These are phyloP conservation scores for Suhomyces sp. DNA, from an alignment of 805 yeast genomes.

Conservation along the genomic window DNA sequence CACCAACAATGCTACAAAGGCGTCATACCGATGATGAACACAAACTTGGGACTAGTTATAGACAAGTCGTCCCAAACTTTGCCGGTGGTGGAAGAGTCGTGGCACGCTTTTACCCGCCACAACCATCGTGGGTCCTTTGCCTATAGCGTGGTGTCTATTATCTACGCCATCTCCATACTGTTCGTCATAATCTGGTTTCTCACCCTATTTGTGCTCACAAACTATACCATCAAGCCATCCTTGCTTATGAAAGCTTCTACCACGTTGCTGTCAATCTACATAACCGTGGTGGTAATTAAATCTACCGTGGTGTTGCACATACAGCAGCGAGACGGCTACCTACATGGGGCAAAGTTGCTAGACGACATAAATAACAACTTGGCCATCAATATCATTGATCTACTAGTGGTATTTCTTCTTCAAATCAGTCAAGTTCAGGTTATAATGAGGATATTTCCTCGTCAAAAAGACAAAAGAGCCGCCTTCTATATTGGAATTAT, in stretches of 20 bases:
- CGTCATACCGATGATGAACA: conserved; percentile 35
- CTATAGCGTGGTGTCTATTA: conserved; percentile 57
- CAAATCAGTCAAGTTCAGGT: conserved; percentile 72
- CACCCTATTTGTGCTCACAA: conserved; percentile 62
- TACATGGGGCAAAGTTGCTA: conserved; percentile 44
- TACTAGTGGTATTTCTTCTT: conserved; percentile 53
- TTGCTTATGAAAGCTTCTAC: conserved; percentile 49
- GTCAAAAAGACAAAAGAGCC: conserved; percentile 65
- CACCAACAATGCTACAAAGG: conserved; percentile 31
- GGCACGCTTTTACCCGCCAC: conserved; percentile 42
- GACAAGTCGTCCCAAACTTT: conserved; percentile 28
- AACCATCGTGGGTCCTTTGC: conserved; percentile 43
- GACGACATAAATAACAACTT: conserved; percentile 41
- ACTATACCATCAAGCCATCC: conserved; percentile 62
- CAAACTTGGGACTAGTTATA: conserved; percentile 33
- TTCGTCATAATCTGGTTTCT: conserved; percentile 62
- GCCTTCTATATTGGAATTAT: conserved; percentile 57
- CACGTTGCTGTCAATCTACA: conserved; percentile 51
- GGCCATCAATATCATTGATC: conserved; percentile 54
- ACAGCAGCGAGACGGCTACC: conserved; percentile 46
- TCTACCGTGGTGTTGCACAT: conserved; percentile 43
- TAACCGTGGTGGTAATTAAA: conserved; percentile 48
- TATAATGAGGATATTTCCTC: conserved; percentile 60
- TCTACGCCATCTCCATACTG: conserved; percentile 61
- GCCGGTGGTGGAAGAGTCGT: conserved; percentile 45